These are phyloP conservation scores for Brassica rapa DNA, from an alignment of 345 rosid genomes.

Conservation along the genomic window DNA sequence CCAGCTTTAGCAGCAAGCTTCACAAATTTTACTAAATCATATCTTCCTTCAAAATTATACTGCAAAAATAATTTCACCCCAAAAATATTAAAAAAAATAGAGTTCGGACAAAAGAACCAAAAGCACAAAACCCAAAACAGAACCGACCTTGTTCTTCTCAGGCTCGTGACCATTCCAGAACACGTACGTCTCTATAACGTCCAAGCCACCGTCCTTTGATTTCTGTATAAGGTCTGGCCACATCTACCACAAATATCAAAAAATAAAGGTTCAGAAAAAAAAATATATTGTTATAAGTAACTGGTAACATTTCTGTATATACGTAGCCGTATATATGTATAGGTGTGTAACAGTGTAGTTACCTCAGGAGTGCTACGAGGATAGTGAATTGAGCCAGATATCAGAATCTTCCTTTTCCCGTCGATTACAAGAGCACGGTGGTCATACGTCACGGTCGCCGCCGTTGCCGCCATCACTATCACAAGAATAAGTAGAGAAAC, in stretches of 20 bases:
- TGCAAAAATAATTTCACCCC: slow-evolving; percentile 26
- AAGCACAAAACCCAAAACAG: slow-evolving; percentile 1
- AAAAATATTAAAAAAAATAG: neutral
- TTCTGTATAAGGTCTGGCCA: slow-evolving; percentile 95
- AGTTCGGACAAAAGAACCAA: neutral
- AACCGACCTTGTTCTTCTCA: slow-evolving; percentile 66
- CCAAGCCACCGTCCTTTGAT: slow-evolving; percentile 94
- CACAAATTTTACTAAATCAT: slow-evolving; percentile 79
- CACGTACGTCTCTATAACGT: slow-evolving; percentile 87
- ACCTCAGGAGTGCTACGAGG: slow-evolving; percentile 97
- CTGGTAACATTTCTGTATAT: neutral
- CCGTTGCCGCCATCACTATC: slow-evolving; percentile 23
- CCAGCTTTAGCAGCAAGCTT: slow-evolving; percentile 85
- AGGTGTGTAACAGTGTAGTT: neutral
- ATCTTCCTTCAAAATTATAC: slow-evolving; percentile 91
- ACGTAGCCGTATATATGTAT: neutral
- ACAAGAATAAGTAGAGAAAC: slow-evolving; percentile 4
- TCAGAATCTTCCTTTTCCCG: slow-evolving; percentile 69
- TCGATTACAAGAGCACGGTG: slow-evolving; percentile 72
- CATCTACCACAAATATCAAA: slow-evolving; percentile 58
- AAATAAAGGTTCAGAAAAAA: neutral
- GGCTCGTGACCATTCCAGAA: slow-evolving; percentile 93
- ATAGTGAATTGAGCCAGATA: slow-evolving; percentile 95
- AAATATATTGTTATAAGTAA: neutral
- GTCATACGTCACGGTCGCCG: slow-evolving; percentile 74